These are phyloP conservation scores for Jaminaea rosea DNA, from an alignment of 1,284 basidiomycete genomes.

Conservation along the genomic window DNA sequence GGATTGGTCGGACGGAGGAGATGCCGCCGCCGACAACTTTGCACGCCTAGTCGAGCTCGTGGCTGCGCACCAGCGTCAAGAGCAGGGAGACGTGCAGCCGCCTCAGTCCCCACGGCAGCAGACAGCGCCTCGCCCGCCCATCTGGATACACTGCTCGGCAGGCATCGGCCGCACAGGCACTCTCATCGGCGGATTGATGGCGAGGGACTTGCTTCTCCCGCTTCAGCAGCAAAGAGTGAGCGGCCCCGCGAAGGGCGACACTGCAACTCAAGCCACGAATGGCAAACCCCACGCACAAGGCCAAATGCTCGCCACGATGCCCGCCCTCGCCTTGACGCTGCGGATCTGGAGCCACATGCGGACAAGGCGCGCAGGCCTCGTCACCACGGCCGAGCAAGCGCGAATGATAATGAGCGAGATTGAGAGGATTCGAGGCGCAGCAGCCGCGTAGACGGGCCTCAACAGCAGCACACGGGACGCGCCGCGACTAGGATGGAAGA, in stretches of 20 bases:
- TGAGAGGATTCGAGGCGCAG: not conserved
- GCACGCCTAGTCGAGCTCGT: slow-evolving; percentile 17
- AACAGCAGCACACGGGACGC: too few species aligned
- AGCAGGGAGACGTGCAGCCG: slow-evolving; percentile 26
- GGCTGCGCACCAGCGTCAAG: slow-evolving; percentile 24
- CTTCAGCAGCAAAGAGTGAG: not conserved
- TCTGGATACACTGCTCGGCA: slow-evolving; percentile 65
- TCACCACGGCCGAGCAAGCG: not conserved
- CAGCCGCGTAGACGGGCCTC: too few species aligned
- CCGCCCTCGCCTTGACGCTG: too few species aligned
- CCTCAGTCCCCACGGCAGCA: too few species aligned
- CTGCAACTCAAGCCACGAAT: too few species aligned
- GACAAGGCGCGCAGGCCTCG: not conserved
- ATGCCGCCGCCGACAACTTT: slow-evolving; percentile 51
- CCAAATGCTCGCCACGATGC: too few species aligned
- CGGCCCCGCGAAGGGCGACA: not conserved
- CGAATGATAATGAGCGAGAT: not conserved
- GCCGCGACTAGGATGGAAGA: too few species aligned
- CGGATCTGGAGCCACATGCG: not conserved
- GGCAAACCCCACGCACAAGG: too few species aligned
- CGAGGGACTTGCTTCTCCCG: slow-evolving; percentile 1
- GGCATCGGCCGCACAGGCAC: slow-evolving; percentile 51
- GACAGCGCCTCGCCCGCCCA: slow-evolving; percentile 52
- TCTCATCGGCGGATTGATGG: slow-evolving; percentile 50
- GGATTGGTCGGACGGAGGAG: slow-evolving; percentile 74